Evolutionary conservation across 192 early-diverging fungal species (phyloP).

Genomic region (Polychytrium aggregatum): DNA sequence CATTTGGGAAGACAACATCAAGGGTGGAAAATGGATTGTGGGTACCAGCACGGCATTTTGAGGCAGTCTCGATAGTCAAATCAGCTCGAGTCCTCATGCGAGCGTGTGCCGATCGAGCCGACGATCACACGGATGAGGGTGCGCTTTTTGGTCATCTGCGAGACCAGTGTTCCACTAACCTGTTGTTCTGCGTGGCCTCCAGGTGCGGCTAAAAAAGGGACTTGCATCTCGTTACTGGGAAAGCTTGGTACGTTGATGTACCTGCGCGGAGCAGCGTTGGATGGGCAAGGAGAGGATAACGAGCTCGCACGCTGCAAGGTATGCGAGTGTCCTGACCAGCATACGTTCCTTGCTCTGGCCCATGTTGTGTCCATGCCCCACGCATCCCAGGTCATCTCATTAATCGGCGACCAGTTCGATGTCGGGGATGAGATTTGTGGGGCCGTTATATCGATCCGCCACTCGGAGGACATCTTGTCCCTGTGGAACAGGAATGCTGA

Average conservation of each 20-base stretch:
- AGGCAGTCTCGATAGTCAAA: too few species aligned
- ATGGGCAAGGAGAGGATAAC: not conserved
- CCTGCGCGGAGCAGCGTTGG: too few species aligned
- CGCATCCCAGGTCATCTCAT: constrained; percentile 57
- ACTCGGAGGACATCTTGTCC: constrained; percentile 87
- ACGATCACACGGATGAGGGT: too few species aligned
- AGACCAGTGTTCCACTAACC: too few species aligned
- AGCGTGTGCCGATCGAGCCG: too few species aligned
- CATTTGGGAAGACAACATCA: constrained; percentile 92
- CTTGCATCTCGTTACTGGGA: constrained; percentile 89
- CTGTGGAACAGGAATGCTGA: constrained; percentile 87
- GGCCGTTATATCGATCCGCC: constrained; percentile 83
- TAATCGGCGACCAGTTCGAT: constrained; percentile 86
- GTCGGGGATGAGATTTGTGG: constrained; percentile 85
- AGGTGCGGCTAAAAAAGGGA: constrained; percentile 78
- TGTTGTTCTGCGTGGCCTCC: too few species aligned
- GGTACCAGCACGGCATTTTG: too few species aligned
- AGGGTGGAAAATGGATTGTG: constrained; percentile 91
- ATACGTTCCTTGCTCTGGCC: too few species aligned
- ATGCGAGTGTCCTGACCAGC: too few species aligned
- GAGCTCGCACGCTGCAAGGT: not conserved
- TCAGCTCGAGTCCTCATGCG: too few species aligned
- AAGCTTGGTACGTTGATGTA: constrained; percentile 49
- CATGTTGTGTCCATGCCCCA: too few species aligned
- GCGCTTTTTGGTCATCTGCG: too few species aligned